A percentile compares a stretch with the other conserved stretches of the same genome.
phyloP scores from a whole-genome alignment of 164 flowering plant genomes.

The Stephania cephalantha region DNA sequence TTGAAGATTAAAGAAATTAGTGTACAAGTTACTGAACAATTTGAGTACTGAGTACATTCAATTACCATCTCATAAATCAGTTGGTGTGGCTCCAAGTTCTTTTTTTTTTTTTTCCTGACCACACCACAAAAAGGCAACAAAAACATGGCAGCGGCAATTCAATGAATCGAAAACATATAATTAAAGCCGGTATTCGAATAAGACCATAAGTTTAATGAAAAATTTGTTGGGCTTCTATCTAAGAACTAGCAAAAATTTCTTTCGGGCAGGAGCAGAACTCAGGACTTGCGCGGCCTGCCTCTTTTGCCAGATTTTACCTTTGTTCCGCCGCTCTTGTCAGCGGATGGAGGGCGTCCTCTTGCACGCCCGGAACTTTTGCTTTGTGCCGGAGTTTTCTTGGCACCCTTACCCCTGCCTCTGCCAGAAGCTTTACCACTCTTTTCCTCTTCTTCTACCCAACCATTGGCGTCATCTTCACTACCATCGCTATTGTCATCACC shows the following conservation, averaged over 20 bases:
- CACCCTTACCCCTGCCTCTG: slow-evolving; percentile 45
- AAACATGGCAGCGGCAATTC: neutral
- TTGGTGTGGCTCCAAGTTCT: neutral
- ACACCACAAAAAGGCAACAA: neutral
- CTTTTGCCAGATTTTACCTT: slow-evolving; percentile 41
- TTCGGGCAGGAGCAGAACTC: slow-evolving; percentile 1
- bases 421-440: slow-evolving; percentile 42
- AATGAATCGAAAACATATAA: neutral
- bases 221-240: neutral
- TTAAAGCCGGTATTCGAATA: neutral
- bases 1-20: neutral
- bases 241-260: slow-evolving; percentile 10
- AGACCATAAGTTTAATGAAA: neutral
- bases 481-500: slow-evolving; percentile 19
- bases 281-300: slow-evolving; percentile 55
- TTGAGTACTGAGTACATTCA: neutral
- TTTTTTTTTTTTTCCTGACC: too few species aligned
- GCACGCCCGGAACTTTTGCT: slow-evolving; percentile 44
- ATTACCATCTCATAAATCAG: neutral
- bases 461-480: slow-evolving; percentile 42
- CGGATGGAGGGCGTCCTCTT: slow-evolving; percentile 49
- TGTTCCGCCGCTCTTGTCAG: slow-evolving; percentile 23
- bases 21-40: neutral
- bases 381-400: slow-evolving; percentile 22
- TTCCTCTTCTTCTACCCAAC: slow-evolving; percentile 21